phyloP scores from a whole-genome alignment of 495 filamentous ascomycete species.

The Xylaria longipes region DNA sequence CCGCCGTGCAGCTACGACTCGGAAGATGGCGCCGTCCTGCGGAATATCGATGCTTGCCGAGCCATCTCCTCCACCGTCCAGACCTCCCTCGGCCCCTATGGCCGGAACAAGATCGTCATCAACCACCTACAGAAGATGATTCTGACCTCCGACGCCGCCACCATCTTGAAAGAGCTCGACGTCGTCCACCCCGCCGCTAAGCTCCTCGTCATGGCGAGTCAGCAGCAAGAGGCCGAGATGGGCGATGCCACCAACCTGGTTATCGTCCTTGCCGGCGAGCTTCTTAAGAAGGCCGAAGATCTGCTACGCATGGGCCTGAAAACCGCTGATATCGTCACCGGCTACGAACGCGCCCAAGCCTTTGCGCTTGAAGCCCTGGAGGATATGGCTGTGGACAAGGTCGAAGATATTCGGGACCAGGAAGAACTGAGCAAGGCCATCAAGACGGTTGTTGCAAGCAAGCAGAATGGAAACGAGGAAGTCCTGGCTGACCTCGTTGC shows the following conservation, averaged over 20 bases:
- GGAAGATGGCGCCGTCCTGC: conserved; percentile 97
- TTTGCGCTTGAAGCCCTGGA: conserved; percentile 86
- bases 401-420: conserved; percentile 79
- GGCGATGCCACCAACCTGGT: conserved; percentile 98
- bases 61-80: conserved; percentile 95
- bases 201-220: conserved; percentile 97
- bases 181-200: conserved; percentile 99
- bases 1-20: conserved; percentile 77
- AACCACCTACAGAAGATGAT: conserved; percentile 99
- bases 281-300: conserved; percentile 97
- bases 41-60: conserved; percentile 98
- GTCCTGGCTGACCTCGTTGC: conserved; percentile 84
- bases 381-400: conserved; percentile 88
- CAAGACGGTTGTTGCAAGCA: conserved; percentile 92
- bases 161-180: conserved; percentile 95
- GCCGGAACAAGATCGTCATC: conserved; percentile 99
- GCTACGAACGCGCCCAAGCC: conserved; percentile 92
- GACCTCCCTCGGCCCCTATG: conserved; percentile 95
- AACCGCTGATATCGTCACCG: conserved; percentile 92
- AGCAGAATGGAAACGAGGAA: conserved; percentile 93
- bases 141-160: conserved; percentile 95
- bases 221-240: conserved; percentile 99
- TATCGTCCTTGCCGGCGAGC: conserved; percentile 92
- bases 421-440: conserved; percentile 93
- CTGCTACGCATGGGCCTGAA: conserved; percentile 94